Evolutionary conservation across 2,329 filamentous ascomycete species (phyloP).

Genomic region (Alternaria sp.): DNA sequence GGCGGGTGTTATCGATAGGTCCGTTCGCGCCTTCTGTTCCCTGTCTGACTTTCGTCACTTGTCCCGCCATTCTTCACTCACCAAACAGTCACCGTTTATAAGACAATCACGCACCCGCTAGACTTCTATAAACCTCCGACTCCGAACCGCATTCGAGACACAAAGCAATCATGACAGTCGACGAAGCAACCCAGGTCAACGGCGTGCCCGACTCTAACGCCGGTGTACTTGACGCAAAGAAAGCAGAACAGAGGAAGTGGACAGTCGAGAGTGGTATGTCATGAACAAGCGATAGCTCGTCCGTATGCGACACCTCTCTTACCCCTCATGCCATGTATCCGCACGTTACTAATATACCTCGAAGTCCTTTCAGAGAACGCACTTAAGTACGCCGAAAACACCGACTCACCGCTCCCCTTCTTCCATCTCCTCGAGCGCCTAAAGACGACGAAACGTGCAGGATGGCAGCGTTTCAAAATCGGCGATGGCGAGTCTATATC

Average conservation of each 20-base stretch:
- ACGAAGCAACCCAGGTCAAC: slow-evolving; percentile 52
- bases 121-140: not conserved
- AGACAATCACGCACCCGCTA: not conserved
- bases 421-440: slow-evolving; percentile 93
- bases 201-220: slow-evolving; percentile 43
- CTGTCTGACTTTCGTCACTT: slow-evolving; percentile 10
- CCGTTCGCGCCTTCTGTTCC: slow-evolving; percentile 55
- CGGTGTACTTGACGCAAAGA: slow-evolving; percentile 42
- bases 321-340: not conserved
- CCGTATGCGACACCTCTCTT: slow-evolving; percentile 42
- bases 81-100: slow-evolving; percentile 7
- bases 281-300: slow-evolving; percentile 27
- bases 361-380: slow-evolving; percentile 70
- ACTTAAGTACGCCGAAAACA: slow-evolving; percentile 62
- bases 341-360: not conserved
- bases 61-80: slow-evolving; percentile 8
- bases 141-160: not conserved
- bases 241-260: slow-evolving; percentile 40
- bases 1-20: slow-evolving; percentile 27
- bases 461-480: slow-evolving; percentile 90
- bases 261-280: slow-evolving; percentile 56
- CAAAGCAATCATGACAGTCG: slow-evolving; percentile 26
- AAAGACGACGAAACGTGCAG: slow-evolving; percentile 95
- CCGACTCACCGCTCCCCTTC: slow-evolving; percentile 81
- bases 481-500: slow-evolving; percentile 81